Percentiles rank a stretch among this genome's conserved stretches.
These are phyloP conservation scores for Diplocarpon mali DNA, from an alignment of 2,329 filamentous ascomycete species.

Conservation along the genomic window DNA sequence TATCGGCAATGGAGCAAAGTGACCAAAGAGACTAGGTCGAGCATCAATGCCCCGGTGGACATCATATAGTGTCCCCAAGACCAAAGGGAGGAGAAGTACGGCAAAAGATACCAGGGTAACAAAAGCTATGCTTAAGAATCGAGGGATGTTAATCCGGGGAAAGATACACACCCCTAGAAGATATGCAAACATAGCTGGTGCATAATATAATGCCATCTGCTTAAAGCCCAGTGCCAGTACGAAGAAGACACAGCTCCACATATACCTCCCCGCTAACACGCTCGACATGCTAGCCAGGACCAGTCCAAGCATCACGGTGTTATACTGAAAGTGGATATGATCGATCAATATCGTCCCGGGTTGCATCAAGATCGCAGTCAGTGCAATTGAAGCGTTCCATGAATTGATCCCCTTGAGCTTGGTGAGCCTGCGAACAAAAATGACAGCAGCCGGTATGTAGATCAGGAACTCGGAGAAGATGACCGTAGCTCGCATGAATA, in stretches of 20 bases:
- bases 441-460: slow-evolving; percentile 74
- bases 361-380: slow-evolving; percentile 86
- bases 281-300: slow-evolving; percentile 79
- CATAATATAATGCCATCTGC: slow-evolving; percentile 98
- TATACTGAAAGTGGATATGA: slow-evolving; percentile 95
- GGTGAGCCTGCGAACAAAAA: slow-evolving; percentile 76
- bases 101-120: slow-evolving; percentile 65
- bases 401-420: slow-evolving; percentile 63
- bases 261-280: slow-evolving; percentile 70
- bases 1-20: slow-evolving; percentile 50
- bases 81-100: slow-evolving; percentile 62
- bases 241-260: slow-evolving; percentile 91
- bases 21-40: slow-evolving; percentile 43
- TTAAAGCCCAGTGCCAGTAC: slow-evolving; percentile 93
- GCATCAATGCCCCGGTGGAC: slow-evolving; percentile 50
- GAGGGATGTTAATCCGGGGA: slow-evolving; percentile 54
- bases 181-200: slow-evolving; percentile 84
- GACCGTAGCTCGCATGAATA: slow-evolving; percentile 93
- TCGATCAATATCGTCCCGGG: slow-evolving; percentile 85
- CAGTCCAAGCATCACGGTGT: slow-evolving; percentile 94
- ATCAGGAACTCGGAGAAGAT: slow-evolving; percentile 83
- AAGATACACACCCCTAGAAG: slow-evolving; percentile 78
- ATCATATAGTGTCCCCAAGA: slow-evolving; percentile 62
- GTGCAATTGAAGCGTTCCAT: slow-evolving; percentile 75
- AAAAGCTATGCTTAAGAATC: slow-evolving; percentile 64